These are phyloP conservation scores for Tylopilus vinaceipallidus DNA, from an alignment of 768 basidiomycete genomes.

Conservation along the genomic window DNA sequence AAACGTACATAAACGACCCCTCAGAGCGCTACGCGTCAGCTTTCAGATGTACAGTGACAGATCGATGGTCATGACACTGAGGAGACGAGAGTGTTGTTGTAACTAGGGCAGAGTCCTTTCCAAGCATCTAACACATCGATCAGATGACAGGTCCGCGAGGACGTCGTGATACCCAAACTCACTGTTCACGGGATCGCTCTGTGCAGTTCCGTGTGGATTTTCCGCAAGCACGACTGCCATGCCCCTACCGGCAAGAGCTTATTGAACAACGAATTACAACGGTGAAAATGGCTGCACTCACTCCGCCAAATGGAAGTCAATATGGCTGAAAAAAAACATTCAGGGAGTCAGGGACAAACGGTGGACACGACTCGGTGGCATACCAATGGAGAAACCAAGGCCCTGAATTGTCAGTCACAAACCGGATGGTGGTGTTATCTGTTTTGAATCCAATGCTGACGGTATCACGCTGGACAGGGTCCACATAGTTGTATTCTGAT, in stretches of 20 bases:
- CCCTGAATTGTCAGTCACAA: conserved; percentile 67
- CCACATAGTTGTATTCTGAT: conserved; percentile 39
- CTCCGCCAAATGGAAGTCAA: conserved; percentile 26
- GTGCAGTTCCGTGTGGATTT: conserved; percentile 25
- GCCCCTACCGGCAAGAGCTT: conserved; percentile 40
- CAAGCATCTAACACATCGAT: too few relatives aligned
- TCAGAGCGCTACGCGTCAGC: too few relatives aligned
- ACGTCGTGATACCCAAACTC: too few relatives aligned
- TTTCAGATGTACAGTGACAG: too few relatives aligned
- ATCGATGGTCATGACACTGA: too few relatives aligned
- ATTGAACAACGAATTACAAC: conserved; percentile 32
- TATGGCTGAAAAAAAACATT: conserved; percentile 24
- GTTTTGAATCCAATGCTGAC: conserved; percentile 35
- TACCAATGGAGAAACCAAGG: conserved; percentile 49
- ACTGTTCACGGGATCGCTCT: conserved; percentile 19
- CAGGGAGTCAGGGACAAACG: conserved; percentile 4
- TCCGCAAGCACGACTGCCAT: conserved; percentile 41
- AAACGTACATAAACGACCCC: too few relatives aligned
- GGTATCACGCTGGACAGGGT: conserved; percentile 57
- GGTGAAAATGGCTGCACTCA: conserved; percentile 5
- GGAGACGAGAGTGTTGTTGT: too few relatives aligned
- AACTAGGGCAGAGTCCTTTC: too few relatives aligned
- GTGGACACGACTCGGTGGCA: neutral
- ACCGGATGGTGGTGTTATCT: conserved; percentile 56
- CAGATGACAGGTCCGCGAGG: too few relatives aligned